Percentiles rank a stretch among this genome's conserved stretches.
phyloP scores from a whole-genome alignment of 2,329 filamentous ascomycete genomes.

The Epichloe scottii region DNA sequence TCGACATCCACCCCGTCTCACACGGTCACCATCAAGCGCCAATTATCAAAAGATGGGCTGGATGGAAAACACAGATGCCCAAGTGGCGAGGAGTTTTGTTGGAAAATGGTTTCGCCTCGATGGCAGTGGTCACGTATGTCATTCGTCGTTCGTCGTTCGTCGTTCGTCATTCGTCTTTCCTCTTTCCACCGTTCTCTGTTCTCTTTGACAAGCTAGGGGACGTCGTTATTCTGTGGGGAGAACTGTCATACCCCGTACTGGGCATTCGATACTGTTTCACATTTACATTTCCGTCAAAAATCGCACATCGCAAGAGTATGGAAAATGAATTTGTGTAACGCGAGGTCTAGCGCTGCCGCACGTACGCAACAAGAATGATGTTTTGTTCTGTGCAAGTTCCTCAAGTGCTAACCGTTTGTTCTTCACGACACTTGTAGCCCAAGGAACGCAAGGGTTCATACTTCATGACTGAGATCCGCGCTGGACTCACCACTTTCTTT shows the following conservation, averaged over 20 bases:
- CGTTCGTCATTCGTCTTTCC: neutral
- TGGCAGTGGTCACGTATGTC: conserved; percentile 66
- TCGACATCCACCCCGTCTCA: neutral
- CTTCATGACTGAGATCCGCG: conserved; percentile 76
- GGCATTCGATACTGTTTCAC: neutral
- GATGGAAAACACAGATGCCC: conserved; percentile 37
- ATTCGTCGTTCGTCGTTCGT: conserved; percentile 18
- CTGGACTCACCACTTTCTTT: conserved; percentile 71
- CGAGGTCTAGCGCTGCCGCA: neutral
- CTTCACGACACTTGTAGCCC: conserved; percentile 29
- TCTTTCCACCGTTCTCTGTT: neutral
- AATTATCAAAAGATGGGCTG: conserved; percentile 28
- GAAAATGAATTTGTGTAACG: neutral
- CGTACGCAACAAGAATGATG: neutral
- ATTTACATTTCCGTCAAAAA: neutral
- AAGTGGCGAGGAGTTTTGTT: conserved; percentile 51
- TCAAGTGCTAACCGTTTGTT: neutral
- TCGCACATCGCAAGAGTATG: neutral
- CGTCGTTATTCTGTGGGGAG: neutral
- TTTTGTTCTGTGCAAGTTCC: neutral
- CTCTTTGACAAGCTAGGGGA: neutral
- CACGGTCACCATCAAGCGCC: neutral
- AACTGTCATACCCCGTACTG: neutral
- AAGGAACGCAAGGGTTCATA: conserved; percentile 60
- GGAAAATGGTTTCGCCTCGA: conserved; percentile 71